Conservation (phyloP, 768 basidiomycete species). For the Hortiboletus campestris region DNA sequence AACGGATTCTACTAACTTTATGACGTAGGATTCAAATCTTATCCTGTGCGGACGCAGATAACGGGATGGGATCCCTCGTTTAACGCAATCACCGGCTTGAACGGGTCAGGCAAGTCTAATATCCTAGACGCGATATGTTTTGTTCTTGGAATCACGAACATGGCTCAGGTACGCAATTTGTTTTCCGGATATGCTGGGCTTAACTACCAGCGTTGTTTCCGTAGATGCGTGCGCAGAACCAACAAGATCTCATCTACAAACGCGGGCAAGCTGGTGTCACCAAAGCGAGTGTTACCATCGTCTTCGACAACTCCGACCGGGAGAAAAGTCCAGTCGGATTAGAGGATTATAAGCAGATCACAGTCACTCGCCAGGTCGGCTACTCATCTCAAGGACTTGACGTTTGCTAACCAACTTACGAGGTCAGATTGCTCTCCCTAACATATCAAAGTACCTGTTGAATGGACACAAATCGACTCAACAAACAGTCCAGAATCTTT, state of each 20-base stretch:
- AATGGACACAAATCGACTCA: constrained; percentile 95
- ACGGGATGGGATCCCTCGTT: constrained; percentile 97
- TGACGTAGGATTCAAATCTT: constrained; percentile 88
- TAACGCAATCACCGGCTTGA: constrained; percentile 96
- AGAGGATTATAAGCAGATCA: constrained; percentile 82
- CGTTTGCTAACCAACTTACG: neutral
- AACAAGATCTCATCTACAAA: constrained; percentile 98
- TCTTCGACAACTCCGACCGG: constrained; percentile 95
- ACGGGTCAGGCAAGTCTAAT: constrained; percentile 97
- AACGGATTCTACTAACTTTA: neutral
- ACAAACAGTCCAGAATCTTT: constrained; percentile 81
- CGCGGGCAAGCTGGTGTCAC: constrained; percentile 96
- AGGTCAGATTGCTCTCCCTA: constrained; percentile 86
- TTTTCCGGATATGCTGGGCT: neutral
- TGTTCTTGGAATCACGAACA: constrained; percentile 95
- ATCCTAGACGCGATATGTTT: constrained; percentile 99
- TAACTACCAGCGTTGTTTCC: neutral
- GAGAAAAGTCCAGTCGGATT: constrained; percentile 80
- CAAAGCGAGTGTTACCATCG: constrained; percentile 96
- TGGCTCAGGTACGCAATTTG: constrained; percentile 66
- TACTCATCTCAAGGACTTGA: neutral
- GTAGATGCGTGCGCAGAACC: constrained; percentile 92
- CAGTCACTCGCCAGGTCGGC: constrained; percentile 90
- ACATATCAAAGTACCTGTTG: constrained; percentile 89
- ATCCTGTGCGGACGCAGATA: constrained; percentile 93